A percentile compares a stretch with the other conserved stretches of the same genome.
These are phyloP conservation scores for Butyriboletus loyo DNA, from an alignment of 768 basidiomycete genomes.

Conservation along the genomic window DNA sequence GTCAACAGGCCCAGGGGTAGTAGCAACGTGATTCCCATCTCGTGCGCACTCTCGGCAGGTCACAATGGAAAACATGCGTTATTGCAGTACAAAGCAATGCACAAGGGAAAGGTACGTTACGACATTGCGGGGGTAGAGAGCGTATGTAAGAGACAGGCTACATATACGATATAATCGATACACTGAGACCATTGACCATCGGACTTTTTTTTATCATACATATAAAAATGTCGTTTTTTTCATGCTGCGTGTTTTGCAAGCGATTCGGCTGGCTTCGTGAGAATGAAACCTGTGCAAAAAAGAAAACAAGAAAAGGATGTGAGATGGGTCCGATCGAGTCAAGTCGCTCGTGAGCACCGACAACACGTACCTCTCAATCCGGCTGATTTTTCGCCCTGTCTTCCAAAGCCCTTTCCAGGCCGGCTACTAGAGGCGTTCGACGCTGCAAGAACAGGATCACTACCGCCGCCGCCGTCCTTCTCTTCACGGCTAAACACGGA, in stretches of 20 bases:
- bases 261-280: slow-evolving; percentile 57
- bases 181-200: not conserved
- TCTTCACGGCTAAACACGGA: slow-evolving; percentile 10
- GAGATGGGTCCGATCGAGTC: not conserved
- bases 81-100: no score
- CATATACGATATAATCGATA: not conserved
- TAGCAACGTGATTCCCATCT: no score
- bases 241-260: slow-evolving; percentile 44
- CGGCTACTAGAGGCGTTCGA: slow-evolving; percentile 27
- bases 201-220: not conserved
- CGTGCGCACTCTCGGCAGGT: no score
- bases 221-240: not conserved
- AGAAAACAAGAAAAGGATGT: not conserved
- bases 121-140: not conserved
- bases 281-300: slow-evolving; percentile 44
- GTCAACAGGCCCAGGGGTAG: no score
- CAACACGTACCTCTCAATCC: slow-evolving; percentile 51
- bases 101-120: no score
- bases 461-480: not conserved
- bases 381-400: slow-evolving; percentile 77
- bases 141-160: not conserved
- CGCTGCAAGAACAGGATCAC: not conserved
- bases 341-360: not conserved
- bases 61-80: no score
- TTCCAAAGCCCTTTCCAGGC: slow-evolving; percentile 70